phyloP scores from a whole-genome alignment of 75 land plant species.

The Picea sitchensis region DNA sequence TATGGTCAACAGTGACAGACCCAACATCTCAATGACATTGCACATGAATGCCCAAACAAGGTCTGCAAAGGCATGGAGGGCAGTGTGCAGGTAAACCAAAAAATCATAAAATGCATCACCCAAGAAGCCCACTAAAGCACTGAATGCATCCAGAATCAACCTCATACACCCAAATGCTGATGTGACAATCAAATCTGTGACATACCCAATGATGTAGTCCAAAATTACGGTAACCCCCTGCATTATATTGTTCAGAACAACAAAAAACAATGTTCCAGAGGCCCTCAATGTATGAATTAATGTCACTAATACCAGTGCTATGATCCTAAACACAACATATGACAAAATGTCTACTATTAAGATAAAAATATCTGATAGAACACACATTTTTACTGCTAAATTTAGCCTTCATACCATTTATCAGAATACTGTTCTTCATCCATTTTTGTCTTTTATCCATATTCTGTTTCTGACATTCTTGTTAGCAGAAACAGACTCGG shows the following conservation, averaged over 20 bases:
- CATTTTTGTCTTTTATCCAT: not conserved
- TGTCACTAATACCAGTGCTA: not conserved
- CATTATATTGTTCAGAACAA: not conserved
- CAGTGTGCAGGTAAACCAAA: slow-evolving; percentile 1
- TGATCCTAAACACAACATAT: not conserved
- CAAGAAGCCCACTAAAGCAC: slow-evolving; percentile 2
- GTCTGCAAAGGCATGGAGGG: slow-evolving; percentile 9
- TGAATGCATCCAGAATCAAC: not conserved
- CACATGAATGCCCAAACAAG: slow-evolving; percentile 2
- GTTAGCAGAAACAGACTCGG: not conserved
- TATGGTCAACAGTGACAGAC: slow-evolving; percentile 1
- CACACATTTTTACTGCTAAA: not conserved
- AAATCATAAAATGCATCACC: not conserved
- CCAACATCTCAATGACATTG: slow-evolving; percentile 1
- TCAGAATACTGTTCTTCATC: not conserved
- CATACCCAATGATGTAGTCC: not conserved
- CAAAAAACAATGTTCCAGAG: not conserved
- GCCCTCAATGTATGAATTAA: not conserved
- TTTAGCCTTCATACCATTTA: not conserved
- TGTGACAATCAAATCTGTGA: not conserved
- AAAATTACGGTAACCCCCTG: not conserved
- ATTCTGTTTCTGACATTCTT: too few relatives aligned
- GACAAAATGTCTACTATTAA: not conserved
- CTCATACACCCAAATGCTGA: not conserved
- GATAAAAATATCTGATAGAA: slow-evolving; percentile 3